Base-by-base conservation (phyloP, 257 asterid genomes). In the Craterostigma plantagineum region DNA sequence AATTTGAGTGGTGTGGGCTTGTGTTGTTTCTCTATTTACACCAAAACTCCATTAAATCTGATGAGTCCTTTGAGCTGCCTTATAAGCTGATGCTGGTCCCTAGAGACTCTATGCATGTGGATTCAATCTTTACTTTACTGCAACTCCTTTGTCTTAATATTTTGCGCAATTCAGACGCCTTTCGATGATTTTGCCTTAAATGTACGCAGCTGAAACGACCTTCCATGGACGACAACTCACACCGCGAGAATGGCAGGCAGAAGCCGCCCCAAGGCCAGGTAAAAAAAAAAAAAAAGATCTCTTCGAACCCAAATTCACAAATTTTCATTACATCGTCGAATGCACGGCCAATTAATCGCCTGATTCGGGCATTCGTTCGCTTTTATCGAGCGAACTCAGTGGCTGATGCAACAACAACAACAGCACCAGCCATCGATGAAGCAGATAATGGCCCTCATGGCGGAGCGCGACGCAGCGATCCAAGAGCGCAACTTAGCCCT, bases 331-430 rank as follows among this genome's bases (percentile, higher is more conserved):
- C 8, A 34, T 9, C n/a, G 40, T 16, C 38, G 33, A 4, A n/a
- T n/a, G n/a, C n/a, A n/a, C n/a, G n/a, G n/a, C n/a, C n/a, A n/a
- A n/a, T n/a, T n/a, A n/a, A n/a, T n/a, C n/a, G 98, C 55, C 83
- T 82, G 69, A 87, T 87, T n/a, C n/a, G n/a, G n/a, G n/a, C n/a
- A n/a, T n/a, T n/a, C n/a, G n/a, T n/a, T n/a, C n/a, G n/a, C n/a
- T n/a, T n/a, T n/a, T n/a, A n/a, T n/a, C n/a, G n/a, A n/a, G n/a
- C 52, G 23, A 43, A 52, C 38, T 10, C 77, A 90, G 98, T 90
- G 98, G 95, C 66, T 90, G 63, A 72, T 90, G 79, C 94, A 77
- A 61, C 95, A n/a, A n/a, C n/a, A n/a, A n/a, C n/a, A n/a, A n/a
- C n/a, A n/a, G n/a, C n/a, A 86, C 51, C 93, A 86, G 62, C 94